Evolutionary conservation across 495 filamentous ascomycete species (phyloP).

Genomic region (Penicillium odoratum): DNA sequence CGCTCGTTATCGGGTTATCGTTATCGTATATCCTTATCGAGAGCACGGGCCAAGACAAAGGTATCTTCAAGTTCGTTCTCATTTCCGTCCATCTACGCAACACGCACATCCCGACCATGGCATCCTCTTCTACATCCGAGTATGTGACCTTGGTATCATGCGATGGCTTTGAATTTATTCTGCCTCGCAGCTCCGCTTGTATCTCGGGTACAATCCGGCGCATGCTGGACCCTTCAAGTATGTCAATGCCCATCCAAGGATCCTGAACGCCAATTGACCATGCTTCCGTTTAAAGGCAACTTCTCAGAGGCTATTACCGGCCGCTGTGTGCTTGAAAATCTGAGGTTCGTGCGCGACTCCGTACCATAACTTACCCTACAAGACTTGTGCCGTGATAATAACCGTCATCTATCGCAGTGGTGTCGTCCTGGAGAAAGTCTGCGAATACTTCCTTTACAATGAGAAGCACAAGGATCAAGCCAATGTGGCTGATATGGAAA

Average conservation of each 20-base stretch:
- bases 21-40: conserved; percentile 17
- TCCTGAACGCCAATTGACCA: conserved; percentile 4
- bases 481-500: conserved; percentile 89
- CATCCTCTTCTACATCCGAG: conserved; percentile 19
- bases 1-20: conserved; percentile 15
- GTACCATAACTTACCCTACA: neutral
- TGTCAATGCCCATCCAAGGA: conserved; percentile 21
- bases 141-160: conserved; percentile 85
- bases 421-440: conserved; percentile 82
- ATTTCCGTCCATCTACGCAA: conserved; percentile 5
- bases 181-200: conserved; percentile 73
- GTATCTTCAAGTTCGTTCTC: neutral
- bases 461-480: conserved; percentile 73
- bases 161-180: conserved; percentile 86
- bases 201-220: conserved; percentile 74
- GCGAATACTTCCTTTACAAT: conserved; percentile 88
- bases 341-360: conserved; percentile 57
- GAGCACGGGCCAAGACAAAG: conserved; percentile 30
- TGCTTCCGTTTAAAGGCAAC: conserved; percentile 48
- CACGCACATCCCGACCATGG: conserved; percentile 7
- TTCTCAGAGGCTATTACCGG: conserved; percentile 70
- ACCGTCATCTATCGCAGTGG: conserved; percentile 53
- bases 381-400: conserved; percentile 1
- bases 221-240: conserved; percentile 82
- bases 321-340: conserved; percentile 66